Evolutionary conservation across 371 early-diverging fungal species (phyloP).

Genomic region (Mucor piriformis): DNA sequence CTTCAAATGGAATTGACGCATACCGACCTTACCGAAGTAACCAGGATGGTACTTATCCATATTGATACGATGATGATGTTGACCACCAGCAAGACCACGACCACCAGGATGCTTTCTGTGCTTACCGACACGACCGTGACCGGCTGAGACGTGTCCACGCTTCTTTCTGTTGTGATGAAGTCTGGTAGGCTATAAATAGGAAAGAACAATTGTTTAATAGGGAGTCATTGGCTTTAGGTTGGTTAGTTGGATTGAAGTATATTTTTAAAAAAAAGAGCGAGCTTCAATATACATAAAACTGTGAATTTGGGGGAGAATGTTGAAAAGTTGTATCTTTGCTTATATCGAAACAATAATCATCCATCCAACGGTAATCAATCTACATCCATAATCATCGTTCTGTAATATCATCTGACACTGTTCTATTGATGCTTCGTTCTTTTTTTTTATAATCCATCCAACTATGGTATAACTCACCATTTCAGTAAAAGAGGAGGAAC

Average conservation of each 20-base stretch:
- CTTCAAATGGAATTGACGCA: slow-evolving; percentile 99
- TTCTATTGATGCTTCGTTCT: too few relatives aligned
- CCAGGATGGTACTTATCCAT: slow-evolving; percentile 99
- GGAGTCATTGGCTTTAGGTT: too few relatives aligned
- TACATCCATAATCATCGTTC: background rate
- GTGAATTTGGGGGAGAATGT: too few relatives aligned
- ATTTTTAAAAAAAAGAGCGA: background rate
- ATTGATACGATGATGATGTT: slow-evolving; percentile 99
- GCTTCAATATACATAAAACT: background rate
- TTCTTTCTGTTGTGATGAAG: slow-evolving; percentile 86
- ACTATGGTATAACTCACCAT: slow-evolving; percentile 31
- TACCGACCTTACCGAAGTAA: slow-evolving; percentile 99
- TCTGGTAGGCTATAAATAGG: slow-evolving; percentile 80
- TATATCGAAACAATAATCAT: slow-evolving; percentile 1
- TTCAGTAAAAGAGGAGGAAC: slow-evolving; percentile 33
- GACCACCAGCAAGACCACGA: slow-evolving; percentile 99
- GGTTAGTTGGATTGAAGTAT: too few relatives aligned
- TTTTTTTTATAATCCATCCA: background rate
- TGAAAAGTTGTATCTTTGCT: too few relatives aligned
- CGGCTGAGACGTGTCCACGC: slow-evolving; percentile 93
- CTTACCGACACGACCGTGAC: slow-evolving; percentile 91
- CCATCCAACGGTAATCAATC: slow-evolving; percentile 6
- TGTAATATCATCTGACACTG: too few relatives aligned
- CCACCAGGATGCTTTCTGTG: slow-evolving; percentile 99
- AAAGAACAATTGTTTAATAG: too few relatives aligned